phyloP scores from a whole-genome alignment of 2,329 filamentous ascomycete species.

The Huntiella savannae region DNA sequence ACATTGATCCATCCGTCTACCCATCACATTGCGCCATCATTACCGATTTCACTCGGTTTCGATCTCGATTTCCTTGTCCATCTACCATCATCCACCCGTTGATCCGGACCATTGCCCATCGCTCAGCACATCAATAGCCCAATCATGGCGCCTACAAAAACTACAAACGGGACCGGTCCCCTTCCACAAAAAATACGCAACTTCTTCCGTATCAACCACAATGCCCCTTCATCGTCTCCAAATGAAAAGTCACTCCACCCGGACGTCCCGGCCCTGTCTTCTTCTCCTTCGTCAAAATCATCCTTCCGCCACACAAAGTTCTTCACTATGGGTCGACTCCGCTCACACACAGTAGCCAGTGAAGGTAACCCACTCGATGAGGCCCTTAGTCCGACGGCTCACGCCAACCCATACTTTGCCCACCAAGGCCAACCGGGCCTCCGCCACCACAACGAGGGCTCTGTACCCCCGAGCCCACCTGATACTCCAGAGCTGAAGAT shows the following conservation, averaged over 20 bases:
- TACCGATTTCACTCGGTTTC: too few species aligned
- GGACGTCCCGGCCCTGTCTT: constrained; percentile 5
- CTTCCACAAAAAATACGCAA: constrained; percentile 51
- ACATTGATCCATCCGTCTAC: too few species aligned
- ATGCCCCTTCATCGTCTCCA: constrained; percentile 10
- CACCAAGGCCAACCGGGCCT: constrained; percentile 88
- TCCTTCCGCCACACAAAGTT: constrained; percentile 72
- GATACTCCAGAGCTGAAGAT: constrained; percentile 69
- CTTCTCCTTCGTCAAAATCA: constrained; percentile 27
- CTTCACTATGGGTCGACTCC: constrained; percentile 71
- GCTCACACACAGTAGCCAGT: constrained; percentile 78
- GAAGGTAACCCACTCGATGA: constrained; percentile 86
- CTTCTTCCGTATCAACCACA: constrained; percentile 46
- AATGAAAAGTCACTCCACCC: constrained; percentile 7
- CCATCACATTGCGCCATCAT: too few species aligned
- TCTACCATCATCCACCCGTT: too few species aligned
- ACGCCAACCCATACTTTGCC: constrained; percentile 92
- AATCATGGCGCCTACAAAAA: constrained; percentile 32
- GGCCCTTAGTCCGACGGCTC: constrained; percentile 71
- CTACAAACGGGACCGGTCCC: constrained; percentile 31
- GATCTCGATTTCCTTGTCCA: too few species aligned
- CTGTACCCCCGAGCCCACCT: constrained; percentile 78
- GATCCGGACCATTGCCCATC: too few species aligned
- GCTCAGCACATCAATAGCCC: neutral
- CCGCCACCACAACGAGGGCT: constrained; percentile 86